Evolutionary conservation across 164 flowering plant species (phyloP).

Genomic region (Piper longum): DNA sequence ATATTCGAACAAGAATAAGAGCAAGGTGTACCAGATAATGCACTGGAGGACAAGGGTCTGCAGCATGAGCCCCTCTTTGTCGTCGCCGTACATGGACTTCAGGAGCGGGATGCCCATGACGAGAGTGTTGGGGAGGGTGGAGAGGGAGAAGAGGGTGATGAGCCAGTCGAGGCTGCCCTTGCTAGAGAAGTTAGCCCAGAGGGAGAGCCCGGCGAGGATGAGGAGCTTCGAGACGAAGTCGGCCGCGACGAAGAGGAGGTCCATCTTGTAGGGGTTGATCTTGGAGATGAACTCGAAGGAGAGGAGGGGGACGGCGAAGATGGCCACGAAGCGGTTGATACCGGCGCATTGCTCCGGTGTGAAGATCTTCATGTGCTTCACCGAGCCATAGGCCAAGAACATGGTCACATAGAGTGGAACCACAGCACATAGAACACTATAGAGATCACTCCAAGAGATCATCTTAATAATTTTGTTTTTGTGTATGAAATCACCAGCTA

Average conservation of each 20-base stretch:
- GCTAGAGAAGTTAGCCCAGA: conserved; percentile 13
- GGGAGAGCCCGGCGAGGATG: conserved; percentile 9
- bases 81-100: conserved; percentile 29
- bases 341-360: conserved; percentile 31
- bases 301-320: conserved; percentile 28
- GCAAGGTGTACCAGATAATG: conserved; percentile 25
- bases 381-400: conserved; percentile 28
- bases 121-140: conserved; percentile 30
- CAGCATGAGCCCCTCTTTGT: conserved; percentile 18
- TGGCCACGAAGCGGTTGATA: conserved; percentile 28
- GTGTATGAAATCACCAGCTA: too few species aligned
- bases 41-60: conserved; percentile 28
- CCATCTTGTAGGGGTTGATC: conserved; percentile 24
- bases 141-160: conserved; percentile 27
- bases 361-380: conserved; percentile 24
- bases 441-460: conserved; percentile 21
- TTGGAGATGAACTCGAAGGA: conserved; percentile 27
- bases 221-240: conserved; percentile 17
- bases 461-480: background rate
- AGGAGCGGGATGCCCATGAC: conserved; percentile 32
- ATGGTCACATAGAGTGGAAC: conserved; percentile 31
- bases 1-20: conserved; percentile 28
- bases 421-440: conserved; percentile 22
- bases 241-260: conserved; percentile 23
- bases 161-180: conserved; percentile 20